Percentiles rank a stretch among this genome's conserved stretches.
phyloP scores from a whole-genome alignment of 345 rosid genomes.

The Linum lewisii region DNA sequence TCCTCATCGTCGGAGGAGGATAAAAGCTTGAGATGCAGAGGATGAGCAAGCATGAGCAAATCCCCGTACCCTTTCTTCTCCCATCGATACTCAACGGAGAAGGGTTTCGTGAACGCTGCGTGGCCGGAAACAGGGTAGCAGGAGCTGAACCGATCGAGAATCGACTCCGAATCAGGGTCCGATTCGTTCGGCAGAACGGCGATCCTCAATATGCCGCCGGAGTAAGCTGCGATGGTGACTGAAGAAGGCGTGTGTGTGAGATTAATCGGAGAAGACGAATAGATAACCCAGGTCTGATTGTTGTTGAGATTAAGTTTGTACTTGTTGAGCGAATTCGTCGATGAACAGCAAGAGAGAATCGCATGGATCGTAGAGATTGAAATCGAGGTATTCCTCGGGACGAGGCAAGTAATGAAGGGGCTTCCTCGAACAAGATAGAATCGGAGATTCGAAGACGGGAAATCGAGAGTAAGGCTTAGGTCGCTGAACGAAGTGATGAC shows the following conservation, averaged over 20 bases:
- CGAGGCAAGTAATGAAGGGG: constrained; percentile 67
- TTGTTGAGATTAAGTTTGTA: constrained; percentile 60
- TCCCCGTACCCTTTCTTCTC: constrained; percentile 85
- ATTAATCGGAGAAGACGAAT: constrained; percentile 57
- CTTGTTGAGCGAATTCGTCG: constrained; percentile 39
- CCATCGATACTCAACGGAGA: constrained; percentile 69
- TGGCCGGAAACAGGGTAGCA: constrained; percentile 78
- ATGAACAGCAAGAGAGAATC: constrained; percentile 43
- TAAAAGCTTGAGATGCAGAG: constrained; percentile 65
- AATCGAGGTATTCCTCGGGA: constrained; percentile 32
- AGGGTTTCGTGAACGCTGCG: constrained; percentile 57
- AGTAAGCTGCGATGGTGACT: constrained; percentile 41
- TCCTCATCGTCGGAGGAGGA: constrained; percentile 19
- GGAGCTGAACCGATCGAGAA: constrained; percentile 71
- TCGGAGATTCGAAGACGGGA: constrained; percentile 56
- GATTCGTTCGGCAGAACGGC: constrained; percentile 40
- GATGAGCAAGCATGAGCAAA: constrained; percentile 87
- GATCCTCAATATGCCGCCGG: constrained; percentile 65
- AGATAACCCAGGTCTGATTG: constrained; percentile 75
- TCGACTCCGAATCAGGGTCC: constrained; percentile 31
- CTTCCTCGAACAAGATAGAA: constrained; percentile 83
- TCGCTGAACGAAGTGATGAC: constrained; percentile 59
- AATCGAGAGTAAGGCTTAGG: constrained; percentile 69
- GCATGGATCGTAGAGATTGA: constrained; percentile 68
- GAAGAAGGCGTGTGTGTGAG: constrained; percentile 32